These are phyloP conservation scores for Chalciporus piperatus DNA, from an alignment of 768 basidiomycete genomes.

Conservation along the genomic window DNA sequence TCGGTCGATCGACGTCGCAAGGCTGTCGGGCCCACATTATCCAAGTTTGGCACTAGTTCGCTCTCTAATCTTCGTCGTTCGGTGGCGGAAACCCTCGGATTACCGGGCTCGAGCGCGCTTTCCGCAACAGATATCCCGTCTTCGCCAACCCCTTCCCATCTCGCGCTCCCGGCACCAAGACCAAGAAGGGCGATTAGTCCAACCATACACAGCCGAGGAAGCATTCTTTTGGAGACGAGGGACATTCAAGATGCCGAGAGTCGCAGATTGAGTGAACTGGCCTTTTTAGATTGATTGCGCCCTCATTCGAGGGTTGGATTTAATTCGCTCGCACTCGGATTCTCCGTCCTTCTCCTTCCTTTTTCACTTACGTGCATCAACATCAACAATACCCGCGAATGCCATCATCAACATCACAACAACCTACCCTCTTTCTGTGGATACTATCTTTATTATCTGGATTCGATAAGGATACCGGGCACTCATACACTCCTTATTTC, in stretches of 20 bases:
- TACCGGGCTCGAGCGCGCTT: constrained; percentile 18
- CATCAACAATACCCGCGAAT: not conserved
- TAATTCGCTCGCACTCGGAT: not conserved
- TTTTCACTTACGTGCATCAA: constrained; percentile 3
- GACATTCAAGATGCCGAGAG: constrained; percentile 67
- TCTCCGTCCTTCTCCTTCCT: not conserved
- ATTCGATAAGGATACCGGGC: constrained; percentile 3
- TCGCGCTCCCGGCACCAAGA: constrained; percentile 27
- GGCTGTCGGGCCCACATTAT: constrained; percentile 8
- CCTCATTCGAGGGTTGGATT: constrained; percentile 1
- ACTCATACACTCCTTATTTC: constrained; percentile 9
- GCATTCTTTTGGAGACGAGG: constrained; percentile 50
- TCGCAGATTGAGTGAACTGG: constrained; percentile 67
- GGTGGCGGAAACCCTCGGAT: constrained; percentile 32
- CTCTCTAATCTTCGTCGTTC: constrained; percentile 47
- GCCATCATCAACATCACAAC: not conserved
- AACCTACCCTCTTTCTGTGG: not conserved
- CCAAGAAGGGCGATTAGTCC: constrained; percentile 49
- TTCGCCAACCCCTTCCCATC: constrained; percentile 31
- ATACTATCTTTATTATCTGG: constrained; percentile 9
- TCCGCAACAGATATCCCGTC: constrained; percentile 34
- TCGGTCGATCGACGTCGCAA: constrained; percentile 14
- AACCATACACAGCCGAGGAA: constrained; percentile 57
- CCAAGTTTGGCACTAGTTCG: constrained; percentile 36
- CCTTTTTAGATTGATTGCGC: constrained; percentile 48